Percentiles rank a stretch among this genome's conserved stretches.
Evolutionary conservation across 805 yeast genomes (phyloP).

Genomic region (Cyberlindnera suaveolens): DNA sequence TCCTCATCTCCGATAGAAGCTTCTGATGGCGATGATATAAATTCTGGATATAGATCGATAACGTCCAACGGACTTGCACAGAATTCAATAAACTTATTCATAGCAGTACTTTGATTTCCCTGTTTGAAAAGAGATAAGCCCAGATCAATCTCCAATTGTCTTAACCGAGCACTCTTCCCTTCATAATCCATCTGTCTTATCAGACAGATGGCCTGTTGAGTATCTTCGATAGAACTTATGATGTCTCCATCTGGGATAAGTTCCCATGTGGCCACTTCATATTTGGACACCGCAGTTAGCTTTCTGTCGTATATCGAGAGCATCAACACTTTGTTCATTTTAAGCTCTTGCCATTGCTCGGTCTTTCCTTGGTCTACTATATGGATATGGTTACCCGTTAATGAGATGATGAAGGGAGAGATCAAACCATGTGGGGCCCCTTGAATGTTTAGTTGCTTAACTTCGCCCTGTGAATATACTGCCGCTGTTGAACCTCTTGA

Average conservation of each 20-base stretch:
- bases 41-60: conserved; percentile 38
- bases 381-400: conserved; percentile 10
- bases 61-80: conserved; percentile 57
- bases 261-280: conserved; percentile 1
- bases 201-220: conserved; percentile 30
- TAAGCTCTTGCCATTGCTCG: conserved; percentile 2
- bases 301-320: not conserved
- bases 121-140: conserved; percentile 30
- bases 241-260: conserved; percentile 4
- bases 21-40: conserved; percentile 18
- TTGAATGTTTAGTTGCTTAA: not conserved
- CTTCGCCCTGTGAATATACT: not conserved
- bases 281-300: conserved; percentile 3
- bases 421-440: conserved; percentile 3
- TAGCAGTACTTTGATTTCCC: conserved; percentile 30
- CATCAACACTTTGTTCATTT: not conserved
- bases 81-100: conserved; percentile 41
- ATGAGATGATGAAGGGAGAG: conserved; percentile 6
- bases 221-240: conserved; percentile 2
- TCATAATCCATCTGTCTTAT: conserved; percentile 27
- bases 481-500: conserved; percentile 7
- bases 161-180: conserved; percentile 28
- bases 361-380: conserved; percentile 2
- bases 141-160: conserved; percentile 38
- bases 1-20: not conserved